A percentile compares a stretch with the other conserved stretches of the same genome.
Conservation (phyloP, 805 yeast genomes). For the Yamadazyma paraphyllophila region DNA sequence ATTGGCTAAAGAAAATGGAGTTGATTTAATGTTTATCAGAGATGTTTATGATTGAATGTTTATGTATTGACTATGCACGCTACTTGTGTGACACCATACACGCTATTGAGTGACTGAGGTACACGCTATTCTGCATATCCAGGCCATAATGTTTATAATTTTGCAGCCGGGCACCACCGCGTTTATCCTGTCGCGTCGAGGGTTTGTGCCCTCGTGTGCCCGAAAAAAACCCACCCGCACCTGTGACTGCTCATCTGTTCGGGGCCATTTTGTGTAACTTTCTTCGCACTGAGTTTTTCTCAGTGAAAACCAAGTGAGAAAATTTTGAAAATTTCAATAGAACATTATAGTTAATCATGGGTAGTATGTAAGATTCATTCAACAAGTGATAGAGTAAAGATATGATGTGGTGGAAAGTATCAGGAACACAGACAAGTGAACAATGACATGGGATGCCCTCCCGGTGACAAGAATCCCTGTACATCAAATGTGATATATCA, state of each 20-base stretch:
- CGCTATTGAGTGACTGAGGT: neutral
- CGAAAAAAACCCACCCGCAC: neutral
- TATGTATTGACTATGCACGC: conserved; percentile 1
- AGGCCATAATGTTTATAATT: neutral
- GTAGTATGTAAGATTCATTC: conserved; percentile 58
- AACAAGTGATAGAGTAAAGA: neutral
- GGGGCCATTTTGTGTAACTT: conserved; percentile 5
- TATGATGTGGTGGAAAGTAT: too few relatives aligned
- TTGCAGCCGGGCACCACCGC: conserved; percentile 8
- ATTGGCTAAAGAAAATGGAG: neutral
- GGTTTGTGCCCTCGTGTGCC: neutral
- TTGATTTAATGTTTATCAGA: neutral
- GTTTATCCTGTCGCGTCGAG: conserved; percentile 5
- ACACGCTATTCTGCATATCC: conserved; percentile 7
- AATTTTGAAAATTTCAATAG: conserved; percentile 6
- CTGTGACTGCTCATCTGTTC: conserved; percentile 1
- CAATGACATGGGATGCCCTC: too few relatives aligned
- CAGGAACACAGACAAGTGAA: too few relatives aligned
- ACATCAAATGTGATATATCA: neutral
- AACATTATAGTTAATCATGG: conserved; percentile 51
- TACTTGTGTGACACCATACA: neutral
- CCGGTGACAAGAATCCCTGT: too few relatives aligned
- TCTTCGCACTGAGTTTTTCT: conserved; percentile 2
- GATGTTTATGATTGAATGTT: neutral
- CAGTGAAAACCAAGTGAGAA: conserved; percentile 8